Conservation (phyloP, 2,329 filamentous ascomycete genomes). For the Raffaelea arxii region DNA sequence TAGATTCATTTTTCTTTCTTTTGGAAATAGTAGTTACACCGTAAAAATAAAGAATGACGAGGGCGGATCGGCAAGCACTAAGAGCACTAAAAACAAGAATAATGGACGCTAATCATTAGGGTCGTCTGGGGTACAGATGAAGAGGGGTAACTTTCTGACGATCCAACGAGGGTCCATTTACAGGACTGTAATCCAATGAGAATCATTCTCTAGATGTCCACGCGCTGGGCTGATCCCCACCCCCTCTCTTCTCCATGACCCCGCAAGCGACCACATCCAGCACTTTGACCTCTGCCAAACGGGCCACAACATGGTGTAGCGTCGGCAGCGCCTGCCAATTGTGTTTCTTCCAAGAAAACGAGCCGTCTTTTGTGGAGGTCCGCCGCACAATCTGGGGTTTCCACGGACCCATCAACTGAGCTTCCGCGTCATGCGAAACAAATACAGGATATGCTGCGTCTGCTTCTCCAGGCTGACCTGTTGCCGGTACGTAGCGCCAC, state of each 20-base stretch:
- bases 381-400: not conserved
- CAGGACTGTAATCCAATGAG: too few relatives aligned
- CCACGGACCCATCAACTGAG: not conserved
- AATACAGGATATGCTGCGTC: not conserved
- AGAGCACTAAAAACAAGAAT: too few relatives aligned
- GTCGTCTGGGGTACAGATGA: too few relatives aligned
- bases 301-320: not conserved
- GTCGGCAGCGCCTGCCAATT: slow-evolving; percentile 1
- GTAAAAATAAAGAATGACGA: not conserved
- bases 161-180: too few relatives aligned
- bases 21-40: not conserved
- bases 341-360: not conserved
- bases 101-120: not conserved
- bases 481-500: not conserved
- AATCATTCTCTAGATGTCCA: not conserved
- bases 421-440: not conserved
- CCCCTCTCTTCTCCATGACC: not conserved
- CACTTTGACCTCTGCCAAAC: not conserved
- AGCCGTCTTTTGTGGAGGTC: too few relatives aligned
- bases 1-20: too few relatives aligned
- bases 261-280: not conserved
- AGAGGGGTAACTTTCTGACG: too few relatives aligned
- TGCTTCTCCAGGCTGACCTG: not conserved
- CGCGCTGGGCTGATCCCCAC: not conserved
- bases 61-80: too few relatives aligned